Conservation (phyloP, 2,329 filamentous ascomycete species). For the Leptosphaerulina australis region DNA sequence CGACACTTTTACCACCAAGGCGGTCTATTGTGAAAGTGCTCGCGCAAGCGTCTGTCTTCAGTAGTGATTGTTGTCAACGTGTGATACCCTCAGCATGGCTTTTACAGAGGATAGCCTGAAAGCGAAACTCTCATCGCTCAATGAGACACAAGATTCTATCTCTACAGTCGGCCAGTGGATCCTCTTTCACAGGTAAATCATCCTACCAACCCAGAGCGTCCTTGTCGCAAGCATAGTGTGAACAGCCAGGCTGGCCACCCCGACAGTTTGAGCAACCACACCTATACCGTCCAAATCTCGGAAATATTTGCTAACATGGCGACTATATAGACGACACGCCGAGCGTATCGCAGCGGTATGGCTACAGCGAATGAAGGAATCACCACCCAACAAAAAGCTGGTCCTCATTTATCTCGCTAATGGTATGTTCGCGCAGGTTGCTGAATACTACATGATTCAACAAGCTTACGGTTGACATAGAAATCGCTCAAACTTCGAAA, state of each 20-base stretch:
- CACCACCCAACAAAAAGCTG: constrained; percentile 80
- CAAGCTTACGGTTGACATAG: constrained; percentile 53
- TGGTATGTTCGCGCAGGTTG: constrained; percentile 60
- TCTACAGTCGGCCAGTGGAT: constrained; percentile 98
- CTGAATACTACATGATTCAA: not conserved
- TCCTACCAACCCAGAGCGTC: constrained; percentile 5
- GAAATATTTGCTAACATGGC: constrained; percentile 25
- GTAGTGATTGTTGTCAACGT: constrained; percentile 23
- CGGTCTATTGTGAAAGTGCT: constrained; percentile 21
- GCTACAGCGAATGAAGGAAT: constrained; percentile 88
- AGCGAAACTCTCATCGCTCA: constrained; percentile 91
- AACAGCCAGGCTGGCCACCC: constrained; percentile 2
- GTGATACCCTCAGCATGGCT: constrained; percentile 66
- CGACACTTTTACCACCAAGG: constrained; percentile 2
- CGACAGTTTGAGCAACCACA: not conserved
- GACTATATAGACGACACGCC: constrained; percentile 74
- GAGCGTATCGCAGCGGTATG: constrained; percentile 90
- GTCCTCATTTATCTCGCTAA: constrained; percentile 96
- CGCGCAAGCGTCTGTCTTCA: constrained; percentile 30
- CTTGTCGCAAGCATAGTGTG: constrained; percentile 7
- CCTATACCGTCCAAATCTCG: not conserved
- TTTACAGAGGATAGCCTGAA: constrained; percentile 95
- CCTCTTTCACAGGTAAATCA: constrained; percentile 89
- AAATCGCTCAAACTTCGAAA: constrained; percentile 96
- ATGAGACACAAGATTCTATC: constrained; percentile 97